Evolutionary conservation across 805 yeast species (phyloP).

Genomic region (Starmerella vaccinii): DNA sequence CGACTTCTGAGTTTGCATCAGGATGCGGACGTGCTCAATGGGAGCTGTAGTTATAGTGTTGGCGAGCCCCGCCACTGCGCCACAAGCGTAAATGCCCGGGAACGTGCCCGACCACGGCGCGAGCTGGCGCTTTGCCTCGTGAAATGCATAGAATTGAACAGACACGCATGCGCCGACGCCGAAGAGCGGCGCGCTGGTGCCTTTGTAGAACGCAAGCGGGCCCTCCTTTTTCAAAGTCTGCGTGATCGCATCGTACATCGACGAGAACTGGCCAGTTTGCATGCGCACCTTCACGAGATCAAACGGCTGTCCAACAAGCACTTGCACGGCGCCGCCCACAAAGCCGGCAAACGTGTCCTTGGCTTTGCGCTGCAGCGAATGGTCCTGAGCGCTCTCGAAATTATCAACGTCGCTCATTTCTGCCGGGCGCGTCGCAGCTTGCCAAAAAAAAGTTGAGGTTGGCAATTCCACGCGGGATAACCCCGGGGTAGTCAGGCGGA

Average conservation of each 20-base stretch:
- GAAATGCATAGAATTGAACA: constrained; percentile 60
- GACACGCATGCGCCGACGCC: constrained; percentile 66
- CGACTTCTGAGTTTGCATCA: constrained; percentile 44
- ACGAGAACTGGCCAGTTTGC: constrained; percentile 55
- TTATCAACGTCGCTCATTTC: constrained; percentile 9
- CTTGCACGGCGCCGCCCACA: constrained; percentile 47
- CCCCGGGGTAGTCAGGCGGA: not conserved
- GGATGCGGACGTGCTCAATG: constrained; percentile 55
- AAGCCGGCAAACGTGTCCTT: constrained; percentile 48
- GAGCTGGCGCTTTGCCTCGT: constrained; percentile 54
- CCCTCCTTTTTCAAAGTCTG: constrained; percentile 53
- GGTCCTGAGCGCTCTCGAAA: constrained; percentile 11
- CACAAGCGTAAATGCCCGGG: constrained; percentile 50
- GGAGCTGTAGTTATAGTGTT: constrained; percentile 55
- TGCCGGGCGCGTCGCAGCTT: not conserved
- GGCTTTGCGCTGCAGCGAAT: constrained; percentile 35
- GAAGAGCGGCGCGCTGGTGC: constrained; percentile 57
- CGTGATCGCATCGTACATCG: constrained; percentile 43
- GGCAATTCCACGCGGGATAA: not conserved
- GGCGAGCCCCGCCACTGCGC: constrained; percentile 58
- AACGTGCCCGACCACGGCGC: constrained; percentile 30
- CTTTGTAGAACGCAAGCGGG: constrained; percentile 51
- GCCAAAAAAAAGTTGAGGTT: not conserved
- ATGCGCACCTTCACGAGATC: constrained; percentile 60
- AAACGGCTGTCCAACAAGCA: constrained; percentile 54